A percentile compares a stretch with the other conserved stretches of the same genome.
phyloP scores from a whole-genome alignment of 2,329 filamentous ascomycete genomes.

The Orbilia ellipsospora region DNA sequence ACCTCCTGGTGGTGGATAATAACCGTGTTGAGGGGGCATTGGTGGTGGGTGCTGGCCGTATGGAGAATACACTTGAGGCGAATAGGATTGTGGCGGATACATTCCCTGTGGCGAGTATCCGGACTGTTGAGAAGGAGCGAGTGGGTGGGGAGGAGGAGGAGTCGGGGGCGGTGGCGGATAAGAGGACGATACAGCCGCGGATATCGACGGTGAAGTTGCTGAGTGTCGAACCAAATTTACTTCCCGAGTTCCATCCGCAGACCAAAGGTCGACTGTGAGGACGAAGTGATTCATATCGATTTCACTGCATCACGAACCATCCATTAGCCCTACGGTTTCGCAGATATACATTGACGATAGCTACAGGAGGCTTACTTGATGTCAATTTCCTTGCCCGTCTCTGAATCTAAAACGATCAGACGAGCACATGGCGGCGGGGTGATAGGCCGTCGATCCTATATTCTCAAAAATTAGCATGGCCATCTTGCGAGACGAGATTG shows the following conservation, averaged over 20 bases:
- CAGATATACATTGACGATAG: background rate
- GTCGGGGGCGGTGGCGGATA: conserved; percentile 70
- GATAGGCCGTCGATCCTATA: conserved; percentile 89
- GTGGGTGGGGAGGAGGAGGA: conserved; percentile 58
- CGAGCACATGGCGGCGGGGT: conserved; percentile 93
- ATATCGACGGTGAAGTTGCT: conserved; percentile 78
- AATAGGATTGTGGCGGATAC: conserved; percentile 58
- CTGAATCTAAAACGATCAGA: conserved; percentile 79
- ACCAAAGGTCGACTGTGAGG: conserved; percentile 76
- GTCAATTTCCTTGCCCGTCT: conserved; percentile 82
- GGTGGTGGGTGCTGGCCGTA: conserved; percentile 57
- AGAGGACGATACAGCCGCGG: conserved; percentile 80
- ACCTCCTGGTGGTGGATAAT: conserved; percentile 44
- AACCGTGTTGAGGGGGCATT: conserved; percentile 54
- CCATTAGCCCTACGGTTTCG: conserved; percentile 7
- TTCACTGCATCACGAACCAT: conserved; percentile 66
- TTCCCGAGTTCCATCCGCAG: conserved; percentile 70
- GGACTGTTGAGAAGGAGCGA: conserved; percentile 50
- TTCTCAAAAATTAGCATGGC: conserved; percentile 38
- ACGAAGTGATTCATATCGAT: conserved; percentile 76
- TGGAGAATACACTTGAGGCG: conserved; percentile 49
- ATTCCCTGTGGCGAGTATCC: conserved; percentile 57
- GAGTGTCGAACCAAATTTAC: conserved; percentile 77
- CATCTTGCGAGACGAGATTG: conserved; percentile 15
- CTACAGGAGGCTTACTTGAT: conserved; percentile 73